A percentile compares a stretch with the other conserved stretches of the same genome.
phyloP scores from a whole-genome alignment of 2,329 filamentous ascomycete species.

The Seiridium cupressi region DNA sequence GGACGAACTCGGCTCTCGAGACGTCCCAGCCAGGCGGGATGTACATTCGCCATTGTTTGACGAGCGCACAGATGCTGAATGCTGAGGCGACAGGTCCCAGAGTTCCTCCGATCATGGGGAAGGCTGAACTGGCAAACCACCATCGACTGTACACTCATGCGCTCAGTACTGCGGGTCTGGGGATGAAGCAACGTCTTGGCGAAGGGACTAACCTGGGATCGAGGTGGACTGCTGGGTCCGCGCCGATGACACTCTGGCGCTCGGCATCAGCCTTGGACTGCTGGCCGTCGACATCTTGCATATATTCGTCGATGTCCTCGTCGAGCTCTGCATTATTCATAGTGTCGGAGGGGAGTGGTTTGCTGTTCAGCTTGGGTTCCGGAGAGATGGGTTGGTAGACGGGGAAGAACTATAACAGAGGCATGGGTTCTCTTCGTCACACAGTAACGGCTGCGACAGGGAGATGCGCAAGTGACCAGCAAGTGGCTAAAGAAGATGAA shows the following conservation, averaged over 20 bases:
- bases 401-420: not conserved
- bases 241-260: constrained; percentile 27
- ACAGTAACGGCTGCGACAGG: not conserved
- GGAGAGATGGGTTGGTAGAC: not conserved
- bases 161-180: not conserved
- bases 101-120: constrained; percentile 80
- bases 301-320: constrained; percentile 33
- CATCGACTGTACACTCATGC: constrained; percentile 43
- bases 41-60: constrained; percentile 71
- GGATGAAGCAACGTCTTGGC: not conserved
- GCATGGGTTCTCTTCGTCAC: constrained; percentile 1
- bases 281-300: constrained; percentile 21
- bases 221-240: constrained; percentile 38
- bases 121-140: constrained; percentile 64
- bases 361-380: not conserved
- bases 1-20: constrained; percentile 49
- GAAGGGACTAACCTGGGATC: constrained; percentile 37
- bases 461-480: too few relatives aligned
- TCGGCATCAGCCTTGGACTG: constrained; percentile 19
- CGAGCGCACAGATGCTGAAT: constrained; percentile 83
- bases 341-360: constrained; percentile 13
- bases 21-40: constrained; percentile 44
- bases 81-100: constrained; percentile 85
- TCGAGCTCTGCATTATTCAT: constrained; percentile 42
- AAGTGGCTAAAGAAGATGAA: not conserved